A percentile compares a stretch with the other conserved stretches of the same genome.
Evolutionary conservation across 805 yeast species (phyloP).

Genomic region (Saturnispora zaruensis): DNA sequence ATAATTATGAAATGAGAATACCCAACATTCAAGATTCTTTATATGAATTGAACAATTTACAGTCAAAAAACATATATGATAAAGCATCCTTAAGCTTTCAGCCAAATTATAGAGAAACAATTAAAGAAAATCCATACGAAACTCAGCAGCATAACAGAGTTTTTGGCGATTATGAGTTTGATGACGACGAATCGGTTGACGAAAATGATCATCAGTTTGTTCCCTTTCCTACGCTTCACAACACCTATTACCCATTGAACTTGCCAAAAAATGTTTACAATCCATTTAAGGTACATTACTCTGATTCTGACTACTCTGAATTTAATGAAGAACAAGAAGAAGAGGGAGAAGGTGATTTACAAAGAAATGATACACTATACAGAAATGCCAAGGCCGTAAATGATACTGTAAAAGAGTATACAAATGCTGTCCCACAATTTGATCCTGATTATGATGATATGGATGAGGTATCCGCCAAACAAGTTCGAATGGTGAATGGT

Average conservation of each 20-base stretch:
- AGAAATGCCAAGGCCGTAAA: conserved; percentile 13
- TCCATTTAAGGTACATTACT: conserved; percentile 24
- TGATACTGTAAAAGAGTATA: conserved; percentile 12
- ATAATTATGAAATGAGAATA: not conserved
- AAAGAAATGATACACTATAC: conserved; percentile 10
- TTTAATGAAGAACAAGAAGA: conserved; percentile 5
- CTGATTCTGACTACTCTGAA: conserved; percentile 4
- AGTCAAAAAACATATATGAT: not conserved
- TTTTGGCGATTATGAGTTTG: conserved; percentile 22
- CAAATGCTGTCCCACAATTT: conserved; percentile 7
- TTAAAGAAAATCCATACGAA: conserved; percentile 2
- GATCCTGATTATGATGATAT: conserved; percentile 1
- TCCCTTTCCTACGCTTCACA: conserved; percentile 28
- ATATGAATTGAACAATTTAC: not conserved
- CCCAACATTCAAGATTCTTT: not conserved
- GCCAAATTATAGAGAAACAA: not conserved
- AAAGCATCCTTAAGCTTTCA: not conserved
- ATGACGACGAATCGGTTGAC: conserved; percentile 17
- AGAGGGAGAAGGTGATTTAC: not conserved
- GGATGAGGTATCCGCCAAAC: conserved; percentile 23
- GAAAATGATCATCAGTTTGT: conserved; percentile 24
- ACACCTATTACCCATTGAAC: conserved; percentile 29
- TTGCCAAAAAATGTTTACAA: conserved; percentile 23
- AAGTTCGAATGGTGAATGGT: conserved; percentile 57
- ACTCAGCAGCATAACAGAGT: conserved; percentile 6